Base-by-base conservation (phyloP, 306 rosid genomes). In the Heteromeles arbutifolia region DNA sequence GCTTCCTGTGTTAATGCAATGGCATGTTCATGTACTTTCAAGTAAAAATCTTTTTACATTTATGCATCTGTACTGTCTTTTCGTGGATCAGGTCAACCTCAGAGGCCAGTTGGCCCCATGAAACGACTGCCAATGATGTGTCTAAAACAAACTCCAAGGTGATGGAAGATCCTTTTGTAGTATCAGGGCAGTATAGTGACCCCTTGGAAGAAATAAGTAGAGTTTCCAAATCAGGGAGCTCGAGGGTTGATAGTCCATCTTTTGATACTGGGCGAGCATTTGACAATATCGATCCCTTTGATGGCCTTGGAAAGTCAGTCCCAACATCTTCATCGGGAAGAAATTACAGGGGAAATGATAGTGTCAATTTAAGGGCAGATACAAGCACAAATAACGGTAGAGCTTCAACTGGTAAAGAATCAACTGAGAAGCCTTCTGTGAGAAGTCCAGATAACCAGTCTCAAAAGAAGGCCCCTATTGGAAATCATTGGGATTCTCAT, bases 281-380 rank as follows among this genome's bases (percentile, higher is more conserved):
- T 78, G 96, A 90, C 79, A 88, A 89, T 82, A 66, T 85, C 22
- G 93, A 96, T 82, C 99, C 99, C 65, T 96, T 96, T 86, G 92
- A 82, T 3, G 90, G 90, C 74, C 99, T 96, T 81, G 90, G 96
- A 44, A 88, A 86, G 83, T 86, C 99, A 68, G 84, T 88, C 70
- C 88, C 98, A 8, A 81, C 97, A 69, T 87, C 90, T 86, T 86
- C 91, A 67, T 83, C 92, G 4, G 98, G 86, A 74, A 85, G 84
- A 78, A 90, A 76, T 79, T 87, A 78, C 68, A 95, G 77, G 80
- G 82, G 74, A 72, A 92, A 81, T 81, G 93, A 79, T 64, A 82
- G 82, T 61, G 87, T 84, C 77, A 88, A 85, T 78, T 64, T 87
- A 62, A 84, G 84, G 81, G 74, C 83, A 76, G 87, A 88, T 66